These are phyloP conservation scores for Gamarada debralockiae DNA, from an alignment of 495 filamentous ascomycete genomes.

Conservation along the genomic window DNA sequence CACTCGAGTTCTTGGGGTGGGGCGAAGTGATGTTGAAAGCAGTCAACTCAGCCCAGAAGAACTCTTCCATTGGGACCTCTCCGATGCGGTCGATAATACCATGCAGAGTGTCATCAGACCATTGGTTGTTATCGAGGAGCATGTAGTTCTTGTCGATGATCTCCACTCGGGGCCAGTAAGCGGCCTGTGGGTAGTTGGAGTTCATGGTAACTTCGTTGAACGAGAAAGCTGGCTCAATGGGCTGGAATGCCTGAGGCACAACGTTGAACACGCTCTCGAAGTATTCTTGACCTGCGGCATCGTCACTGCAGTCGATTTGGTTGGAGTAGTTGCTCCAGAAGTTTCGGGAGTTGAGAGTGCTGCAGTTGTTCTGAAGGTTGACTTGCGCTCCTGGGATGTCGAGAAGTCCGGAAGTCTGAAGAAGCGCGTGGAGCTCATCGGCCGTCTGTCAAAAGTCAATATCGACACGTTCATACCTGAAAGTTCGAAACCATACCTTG, in stretches of 20 bases:
- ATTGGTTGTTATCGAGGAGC: not conserved
- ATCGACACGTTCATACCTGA: too few relatives aligned
- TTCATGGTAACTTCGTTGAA: not conserved
- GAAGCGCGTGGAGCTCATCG: not conserved
- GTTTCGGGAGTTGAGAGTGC: not conserved
- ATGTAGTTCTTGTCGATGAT: not conserved
- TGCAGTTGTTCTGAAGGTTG: not conserved
- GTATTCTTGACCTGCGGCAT: not conserved
- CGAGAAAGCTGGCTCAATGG: not conserved
- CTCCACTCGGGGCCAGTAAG: not conserved
- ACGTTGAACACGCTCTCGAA: not conserved
- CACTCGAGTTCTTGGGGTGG: too few relatives aligned
- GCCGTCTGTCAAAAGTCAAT: too few relatives aligned
- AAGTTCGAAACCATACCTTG: too few relatives aligned
- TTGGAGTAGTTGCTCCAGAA: not conserved
- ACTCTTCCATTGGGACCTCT: not conserved
- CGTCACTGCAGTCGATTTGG: not conserved
- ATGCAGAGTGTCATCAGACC: not conserved
- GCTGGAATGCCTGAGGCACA: not conserved
- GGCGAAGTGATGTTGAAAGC: not conserved
- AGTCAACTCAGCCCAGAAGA: not conserved
- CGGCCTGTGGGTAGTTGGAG: not conserved
- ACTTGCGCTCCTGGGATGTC: not conserved
- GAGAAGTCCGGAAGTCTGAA: not conserved
- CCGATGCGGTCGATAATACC: not conserved